Conservation (phyloP, 179 eudicot genomes). For the Actinidia chinensis region DNA sequence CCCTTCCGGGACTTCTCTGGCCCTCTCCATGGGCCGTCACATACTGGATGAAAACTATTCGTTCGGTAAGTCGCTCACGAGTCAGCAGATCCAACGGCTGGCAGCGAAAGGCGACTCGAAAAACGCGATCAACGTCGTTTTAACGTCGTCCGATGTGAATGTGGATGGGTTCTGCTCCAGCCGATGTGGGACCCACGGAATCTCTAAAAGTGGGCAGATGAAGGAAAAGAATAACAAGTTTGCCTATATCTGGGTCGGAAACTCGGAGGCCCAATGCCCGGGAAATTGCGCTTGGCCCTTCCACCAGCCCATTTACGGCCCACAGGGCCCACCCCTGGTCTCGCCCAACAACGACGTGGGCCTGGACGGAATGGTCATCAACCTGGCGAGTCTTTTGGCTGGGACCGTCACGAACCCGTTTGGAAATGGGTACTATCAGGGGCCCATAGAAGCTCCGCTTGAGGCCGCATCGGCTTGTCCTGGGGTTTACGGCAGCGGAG, state of each 20-base stretch:
- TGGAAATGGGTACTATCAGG: slow-evolving; percentile 33
- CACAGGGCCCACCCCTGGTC: slow-evolving; percentile 15
- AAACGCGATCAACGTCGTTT: slow-evolving; percentile 40
- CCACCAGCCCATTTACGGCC: slow-evolving; percentile 33
- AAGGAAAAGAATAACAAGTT: slow-evolving; percentile 16
- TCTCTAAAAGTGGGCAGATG: slow-evolving; percentile 8
- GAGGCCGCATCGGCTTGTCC: slow-evolving; percentile 22
- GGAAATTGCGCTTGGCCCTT: slow-evolving; percentile 33
- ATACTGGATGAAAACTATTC: slow-evolving; percentile 32
- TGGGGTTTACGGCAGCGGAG: slow-evolving; percentile 16
- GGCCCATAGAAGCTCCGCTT: slow-evolving; percentile 8
- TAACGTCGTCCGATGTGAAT: slow-evolving; percentile 38
- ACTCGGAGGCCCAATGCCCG: slow-evolving; percentile 34
- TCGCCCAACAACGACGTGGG: slow-evolving; percentile 28
- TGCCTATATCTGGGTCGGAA: slow-evolving; percentile 30
- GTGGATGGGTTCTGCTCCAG: slow-evolving; percentile 43
- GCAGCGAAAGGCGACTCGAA: slow-evolving; percentile 33
- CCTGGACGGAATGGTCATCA: slow-evolving; percentile 25
- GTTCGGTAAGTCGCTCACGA: slow-evolving; percentile 34
- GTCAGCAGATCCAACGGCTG: slow-evolving; percentile 23
- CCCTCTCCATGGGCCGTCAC: slow-evolving; percentile 28
- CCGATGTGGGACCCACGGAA: slow-evolving; percentile 49
- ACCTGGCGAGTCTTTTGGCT: slow-evolving; percentile 26
- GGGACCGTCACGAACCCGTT: slow-evolving; percentile 28
- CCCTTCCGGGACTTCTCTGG: slow-evolving; percentile 10